phyloP scores from a whole-genome alignment of 2,329 filamentous ascomycete species.

The Sarocladium brachiariae region DNA sequence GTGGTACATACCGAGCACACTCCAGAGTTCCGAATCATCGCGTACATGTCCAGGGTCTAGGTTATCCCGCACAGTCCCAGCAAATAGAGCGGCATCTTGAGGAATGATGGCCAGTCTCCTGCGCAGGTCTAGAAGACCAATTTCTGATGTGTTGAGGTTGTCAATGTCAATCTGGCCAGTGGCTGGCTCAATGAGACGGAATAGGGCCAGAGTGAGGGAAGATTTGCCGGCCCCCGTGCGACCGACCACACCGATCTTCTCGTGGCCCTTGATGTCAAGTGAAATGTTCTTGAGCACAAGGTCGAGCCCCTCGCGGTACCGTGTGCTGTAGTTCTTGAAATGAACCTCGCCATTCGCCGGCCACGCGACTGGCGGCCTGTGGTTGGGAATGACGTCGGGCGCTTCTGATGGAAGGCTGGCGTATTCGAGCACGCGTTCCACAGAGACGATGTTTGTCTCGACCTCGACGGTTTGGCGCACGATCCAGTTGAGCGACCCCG shows the following conservation, averaged over 20 bases:
- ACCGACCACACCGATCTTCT: conserved; percentile 97
- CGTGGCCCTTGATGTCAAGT: conserved; percentile 86
- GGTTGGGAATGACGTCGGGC: conserved; percentile 84
- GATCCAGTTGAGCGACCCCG: conserved; percentile 97
- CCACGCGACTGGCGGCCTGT: conserved; percentile 84
- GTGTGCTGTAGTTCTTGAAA: conserved; percentile 90
- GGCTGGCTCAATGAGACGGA: conserved; percentile 87
- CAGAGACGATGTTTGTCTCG: conserved; percentile 99
- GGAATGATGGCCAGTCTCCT: conserved; percentile 92
- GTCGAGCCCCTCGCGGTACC: conserved; percentile 84
- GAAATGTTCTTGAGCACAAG: conserved; percentile 90
- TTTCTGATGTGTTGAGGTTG: conserved; percentile 77
- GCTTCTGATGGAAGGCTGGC: conserved; percentile 86
- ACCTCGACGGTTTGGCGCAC: conserved; percentile 97
- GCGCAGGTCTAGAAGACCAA: conserved; percentile 83
- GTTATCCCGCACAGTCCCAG: conserved; percentile 89
- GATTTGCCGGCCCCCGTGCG: conserved; percentile 95
- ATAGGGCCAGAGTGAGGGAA: conserved; percentile 83
- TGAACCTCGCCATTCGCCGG: conserved; percentile 80
- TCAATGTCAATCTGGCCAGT: conserved; percentile 86
- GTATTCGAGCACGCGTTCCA: conserved; percentile 96
- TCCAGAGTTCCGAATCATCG: conserved; percentile 97
- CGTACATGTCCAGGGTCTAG: conserved; percentile 91
- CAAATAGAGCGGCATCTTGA: conserved; percentile 93
- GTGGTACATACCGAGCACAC: conserved; percentile 67